Base-by-base conservation (phyloP, 148 eudicot species). In the Mesembryanthemum crystallinum region DNA sequence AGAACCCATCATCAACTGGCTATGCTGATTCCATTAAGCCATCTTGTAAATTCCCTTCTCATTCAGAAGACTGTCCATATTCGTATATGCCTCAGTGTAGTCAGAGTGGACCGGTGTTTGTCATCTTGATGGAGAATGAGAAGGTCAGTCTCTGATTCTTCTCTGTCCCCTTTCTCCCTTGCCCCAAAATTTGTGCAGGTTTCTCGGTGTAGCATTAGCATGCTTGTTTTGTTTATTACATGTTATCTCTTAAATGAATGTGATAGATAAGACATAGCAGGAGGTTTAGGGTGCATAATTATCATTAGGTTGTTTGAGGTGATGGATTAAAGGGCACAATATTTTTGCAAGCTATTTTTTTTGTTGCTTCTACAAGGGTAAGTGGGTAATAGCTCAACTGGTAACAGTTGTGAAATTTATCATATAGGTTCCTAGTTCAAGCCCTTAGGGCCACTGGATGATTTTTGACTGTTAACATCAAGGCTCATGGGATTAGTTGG, bases 71-170 rank as follows among this genome's bases (percentile, higher is more conserved):
- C 49, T 95, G 99, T 74, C 91, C 90, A 10, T 86, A 85, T 75
- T 88, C 92, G 15, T 90, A 83, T 80, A 84, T 80, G 77, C 88
- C 91, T 68, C 77, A 80, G 20, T 84, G 84, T 78, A 81, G 82
- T 21, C 69, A 88, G 10, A 91, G 88, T 72, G 97, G 94, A 75
- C 99, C 99, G 6, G 89, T 90, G 20, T 90, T 90, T 67, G 84
- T 95, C 74, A 92, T 95, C 82, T 72, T 95, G 83, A 85, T 95
- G 35, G 97, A 90, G 78, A 92, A 95, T 47, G 97, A 92, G 29
- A 95, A 95, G 99, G 99, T 92, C 77, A 24, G 90, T 78, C 23
- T 20, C 35, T 33, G 37, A 67, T 67, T 2, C 25, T 33, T 58
- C 29, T 0, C 5, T 32, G 49, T 9, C 14, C 8, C 14, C 6